Conservation (phyloP, 345 rosid genomes). For the Mallotus nudiflorus region DNA sequence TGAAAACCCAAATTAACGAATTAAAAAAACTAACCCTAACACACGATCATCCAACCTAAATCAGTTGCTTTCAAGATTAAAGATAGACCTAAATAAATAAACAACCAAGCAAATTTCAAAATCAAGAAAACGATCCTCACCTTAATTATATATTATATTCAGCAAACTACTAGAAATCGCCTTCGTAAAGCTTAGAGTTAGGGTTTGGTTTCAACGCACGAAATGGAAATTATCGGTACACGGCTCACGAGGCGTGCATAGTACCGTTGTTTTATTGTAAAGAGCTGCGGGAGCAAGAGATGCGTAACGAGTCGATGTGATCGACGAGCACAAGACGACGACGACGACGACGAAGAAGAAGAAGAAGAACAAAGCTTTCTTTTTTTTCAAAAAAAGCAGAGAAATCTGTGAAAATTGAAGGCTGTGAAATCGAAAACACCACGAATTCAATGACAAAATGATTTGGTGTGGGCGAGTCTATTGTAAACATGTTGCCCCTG, state of each 20-base stretch:
- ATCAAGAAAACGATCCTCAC: conserved; percentile 5
- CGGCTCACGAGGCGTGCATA: neutral
- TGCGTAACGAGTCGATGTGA: neutral
- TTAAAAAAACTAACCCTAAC: too few species aligned
- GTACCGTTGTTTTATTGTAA: too few species aligned
- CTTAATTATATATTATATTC: neutral
- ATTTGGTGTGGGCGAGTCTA: neutral
- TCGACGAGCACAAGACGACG: too few species aligned
- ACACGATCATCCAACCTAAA: too few species aligned
- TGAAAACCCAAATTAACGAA: too few species aligned
- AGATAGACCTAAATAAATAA: too few species aligned
- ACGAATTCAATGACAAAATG: neutral
- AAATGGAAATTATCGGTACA: neutral
- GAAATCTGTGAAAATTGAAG: too few species aligned
- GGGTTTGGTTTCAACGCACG: neutral
- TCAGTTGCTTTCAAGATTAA: too few species aligned
- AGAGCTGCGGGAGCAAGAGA: neutral
- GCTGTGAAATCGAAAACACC: neutral
- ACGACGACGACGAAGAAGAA: too few species aligned
- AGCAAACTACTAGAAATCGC: neutral
- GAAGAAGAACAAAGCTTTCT: too few species aligned
- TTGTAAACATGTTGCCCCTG: neutral
- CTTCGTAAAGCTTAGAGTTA: neutral
- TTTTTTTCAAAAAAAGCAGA: too few species aligned
- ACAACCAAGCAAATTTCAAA: too few species aligned